Evolutionary conservation across 2,329 filamentous ascomycete species (phyloP).

Genomic region (Epichloe scottii): DNA sequence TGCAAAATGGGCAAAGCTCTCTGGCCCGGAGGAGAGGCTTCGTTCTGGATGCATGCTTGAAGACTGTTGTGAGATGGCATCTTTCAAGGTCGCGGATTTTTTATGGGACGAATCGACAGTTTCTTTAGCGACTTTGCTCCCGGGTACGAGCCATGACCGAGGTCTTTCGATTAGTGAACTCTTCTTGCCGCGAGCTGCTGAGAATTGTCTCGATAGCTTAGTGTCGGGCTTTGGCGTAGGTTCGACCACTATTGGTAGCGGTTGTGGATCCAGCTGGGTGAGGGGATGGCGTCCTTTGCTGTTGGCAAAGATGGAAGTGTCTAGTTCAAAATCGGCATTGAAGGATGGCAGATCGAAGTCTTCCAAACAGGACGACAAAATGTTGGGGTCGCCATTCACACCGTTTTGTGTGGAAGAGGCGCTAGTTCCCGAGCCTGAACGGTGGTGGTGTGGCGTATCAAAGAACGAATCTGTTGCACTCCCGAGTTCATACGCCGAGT

Average conservation of each 20-base stretch:
- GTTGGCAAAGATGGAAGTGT: constrained; percentile 31
- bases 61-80: constrained; percentile 1
- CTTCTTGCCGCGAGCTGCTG: constrained; percentile 24
- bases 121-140: constrained; percentile 27
- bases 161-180: constrained; percentile 36
- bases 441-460: neutral
- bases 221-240: neutral
- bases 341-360: constrained; percentile 41
- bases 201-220: constrained; percentile 7
- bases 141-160: constrained; percentile 37
- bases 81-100: neutral
- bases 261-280: constrained; percentile 6
- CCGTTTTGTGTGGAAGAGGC: neutral
- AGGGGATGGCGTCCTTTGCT: neutral
- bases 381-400: neutral
- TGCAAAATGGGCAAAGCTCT: constrained; percentile 29
- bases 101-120: constrained; percentile 9
- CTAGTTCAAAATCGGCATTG: constrained; percentile 36
- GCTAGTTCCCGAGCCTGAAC: neutral
- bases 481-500: constrained; percentile 3
- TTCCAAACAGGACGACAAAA: constrained; percentile 16
- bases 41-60: constrained; percentile 21
- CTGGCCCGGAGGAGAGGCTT: constrained; percentile 26
- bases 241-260: neutral
- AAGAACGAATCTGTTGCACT: constrained; percentile 1